A percentile compares a stretch with the other conserved stretches of the same genome.
phyloP scores from a whole-genome alignment of 441 rosid genomes.

The Populus tomentosa region DNA sequence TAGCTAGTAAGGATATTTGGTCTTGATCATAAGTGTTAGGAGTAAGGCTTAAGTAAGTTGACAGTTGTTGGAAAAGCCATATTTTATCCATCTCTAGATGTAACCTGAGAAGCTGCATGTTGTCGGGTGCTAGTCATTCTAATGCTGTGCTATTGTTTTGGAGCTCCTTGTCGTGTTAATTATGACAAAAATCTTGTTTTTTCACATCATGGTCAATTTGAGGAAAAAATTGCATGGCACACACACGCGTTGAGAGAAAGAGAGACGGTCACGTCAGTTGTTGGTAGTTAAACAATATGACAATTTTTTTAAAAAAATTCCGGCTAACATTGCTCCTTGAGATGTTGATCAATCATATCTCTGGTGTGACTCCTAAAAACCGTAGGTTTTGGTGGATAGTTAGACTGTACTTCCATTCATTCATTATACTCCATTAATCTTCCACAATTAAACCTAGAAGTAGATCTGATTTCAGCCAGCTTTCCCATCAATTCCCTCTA shows the following conservation, averaged over 20 bases:
- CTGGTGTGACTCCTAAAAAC: neutral
- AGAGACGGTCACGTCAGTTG: neutral
- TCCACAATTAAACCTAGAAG: neutral
- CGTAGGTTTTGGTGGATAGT: neutral
- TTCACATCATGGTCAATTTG: neutral
- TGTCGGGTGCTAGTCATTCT: neutral
- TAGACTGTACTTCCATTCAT: neutral
- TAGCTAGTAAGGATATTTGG: neutral
- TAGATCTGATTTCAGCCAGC: neutral
- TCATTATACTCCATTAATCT: neutral
- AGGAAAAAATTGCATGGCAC: neutral
- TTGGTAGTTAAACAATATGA: neutral
- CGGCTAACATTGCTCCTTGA: neutral
- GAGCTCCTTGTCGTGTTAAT: neutral
- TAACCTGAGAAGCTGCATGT: neutral
- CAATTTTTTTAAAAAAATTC: neutral
- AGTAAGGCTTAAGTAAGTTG: neutral
- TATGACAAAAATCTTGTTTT: neutral
- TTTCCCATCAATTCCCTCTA: neutral
- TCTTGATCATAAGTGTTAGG: neutral
- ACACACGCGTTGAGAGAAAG: neutral
- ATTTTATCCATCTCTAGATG: neutral
- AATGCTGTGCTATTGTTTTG: neutral
- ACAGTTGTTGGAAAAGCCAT: neutral
- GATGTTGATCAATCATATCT: neutral